Percentiles rank a stretch among this genome's conserved stretches.
Conservation (phyloP, 192 early-diverging fungal genomes). For the Piromyces finnis region DNA sequence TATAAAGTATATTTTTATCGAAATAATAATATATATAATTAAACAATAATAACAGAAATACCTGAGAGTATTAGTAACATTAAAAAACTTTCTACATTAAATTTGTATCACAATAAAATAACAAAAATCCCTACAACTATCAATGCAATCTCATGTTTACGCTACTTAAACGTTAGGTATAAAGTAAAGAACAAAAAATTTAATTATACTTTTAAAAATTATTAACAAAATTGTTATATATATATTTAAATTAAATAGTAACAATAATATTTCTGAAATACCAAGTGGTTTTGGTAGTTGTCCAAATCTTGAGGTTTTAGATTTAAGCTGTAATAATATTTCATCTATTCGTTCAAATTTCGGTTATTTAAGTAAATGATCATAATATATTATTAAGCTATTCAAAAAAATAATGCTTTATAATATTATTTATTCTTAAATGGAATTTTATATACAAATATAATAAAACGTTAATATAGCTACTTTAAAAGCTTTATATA, state of each 20-base stretch:
- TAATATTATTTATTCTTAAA: no score
- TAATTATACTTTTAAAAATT: no score
- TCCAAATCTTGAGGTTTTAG: neutral
- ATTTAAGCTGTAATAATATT: neutral
- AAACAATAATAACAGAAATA: neutral
- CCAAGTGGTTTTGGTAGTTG: neutral
- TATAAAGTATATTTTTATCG: no score
- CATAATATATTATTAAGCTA: no score
- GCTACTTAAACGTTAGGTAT: neutral
- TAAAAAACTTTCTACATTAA: neutral
- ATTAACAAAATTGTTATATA: no score
- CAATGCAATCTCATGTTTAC: neutral
- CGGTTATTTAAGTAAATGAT: neutral
- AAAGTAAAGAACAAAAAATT: no score
- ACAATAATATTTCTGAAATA: neutral
- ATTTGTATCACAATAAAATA: neutral
- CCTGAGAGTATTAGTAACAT: neutral
- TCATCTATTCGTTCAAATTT: neutral
- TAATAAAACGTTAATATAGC: neutral
- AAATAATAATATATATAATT: no score
- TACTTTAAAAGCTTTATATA: neutral
- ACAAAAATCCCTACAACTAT: neutral
- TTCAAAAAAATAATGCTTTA: no score
- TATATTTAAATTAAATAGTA: neutral
- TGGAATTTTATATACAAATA: no score